A percentile compares a stretch with the other conserved stretches of the same genome.
These are phyloP conservation scores for Durotheca rogersii DNA, from an alignment of 495 filamentous ascomycete species.

Conservation along the genomic window DNA sequence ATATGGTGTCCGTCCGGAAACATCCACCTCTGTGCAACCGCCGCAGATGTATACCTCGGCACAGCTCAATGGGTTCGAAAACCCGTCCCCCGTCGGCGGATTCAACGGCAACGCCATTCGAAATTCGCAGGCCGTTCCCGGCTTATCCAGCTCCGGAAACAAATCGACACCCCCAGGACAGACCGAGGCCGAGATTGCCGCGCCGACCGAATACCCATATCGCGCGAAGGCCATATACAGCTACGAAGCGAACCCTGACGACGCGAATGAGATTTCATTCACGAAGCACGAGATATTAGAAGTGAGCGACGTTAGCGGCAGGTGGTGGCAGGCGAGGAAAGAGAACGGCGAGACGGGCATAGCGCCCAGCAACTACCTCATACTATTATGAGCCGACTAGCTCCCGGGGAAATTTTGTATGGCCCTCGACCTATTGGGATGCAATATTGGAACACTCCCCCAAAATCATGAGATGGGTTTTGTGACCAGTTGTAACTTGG, in stretches of 20 bases:
- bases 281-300: slow-evolving; percentile 94
- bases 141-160: slow-evolving; percentile 38
- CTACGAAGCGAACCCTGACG: slow-evolving; percentile 97
- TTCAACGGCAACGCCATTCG: slow-evolving; percentile 48
- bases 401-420: not conserved
- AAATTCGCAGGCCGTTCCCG: slow-evolving; percentile 41
- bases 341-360: slow-evolving; percentile 94
- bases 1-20: slow-evolving; percentile 71
- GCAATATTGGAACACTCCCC: slow-evolving; percentile 1
- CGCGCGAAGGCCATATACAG: slow-evolving; percentile 97
- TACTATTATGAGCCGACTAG: slow-evolving; percentile 69
- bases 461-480: not conserved
- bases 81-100: slow-evolving; percentile 85
- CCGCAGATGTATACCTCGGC: slow-evolving; percentile 98
- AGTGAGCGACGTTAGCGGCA: slow-evolving; percentile 92
- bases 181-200: slow-evolving; percentile 64
- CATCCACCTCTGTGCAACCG: slow-evolving; percentile 69
- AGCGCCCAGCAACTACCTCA: slow-evolving; percentile 96
- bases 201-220: slow-evolving; percentile 93
- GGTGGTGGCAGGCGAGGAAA: slow-evolving; percentile 99
- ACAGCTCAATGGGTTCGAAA: slow-evolving; percentile 94
- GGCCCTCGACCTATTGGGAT: slow-evolving; percentile 1
- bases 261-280: slow-evolving; percentile 98
- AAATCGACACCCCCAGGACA: slow-evolving; percentile 37
- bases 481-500: slow-evolving; percentile 25